Conservation (phyloP, 139 green algal species). For the Micractinium sp. region DNA sequence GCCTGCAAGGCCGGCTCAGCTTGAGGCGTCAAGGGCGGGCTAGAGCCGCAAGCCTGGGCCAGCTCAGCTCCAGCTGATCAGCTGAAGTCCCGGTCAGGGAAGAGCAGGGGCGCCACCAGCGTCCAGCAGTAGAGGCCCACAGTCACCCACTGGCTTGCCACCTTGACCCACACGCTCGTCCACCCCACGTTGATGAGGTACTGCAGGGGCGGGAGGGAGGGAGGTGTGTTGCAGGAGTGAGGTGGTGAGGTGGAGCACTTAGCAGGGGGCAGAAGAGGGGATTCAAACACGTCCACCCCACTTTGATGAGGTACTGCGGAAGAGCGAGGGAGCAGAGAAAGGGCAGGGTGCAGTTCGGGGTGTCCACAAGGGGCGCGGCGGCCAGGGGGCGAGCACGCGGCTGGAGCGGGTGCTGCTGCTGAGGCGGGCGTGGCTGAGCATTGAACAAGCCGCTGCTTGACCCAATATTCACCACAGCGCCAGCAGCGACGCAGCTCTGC, state of each 20-base stretch:
- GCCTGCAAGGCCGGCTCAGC: too few relatives aligned
- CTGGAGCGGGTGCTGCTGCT: background rate
- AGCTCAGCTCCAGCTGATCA: background rate
- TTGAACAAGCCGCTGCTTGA: too few relatives aligned
- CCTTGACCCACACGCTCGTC: slow-evolving; percentile 95
- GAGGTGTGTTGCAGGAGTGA: too few relatives aligned
- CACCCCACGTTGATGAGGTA: slow-evolving; percentile 96
- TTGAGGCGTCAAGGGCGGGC: too few relatives aligned
- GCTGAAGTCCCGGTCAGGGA: slow-evolving; percentile 89
- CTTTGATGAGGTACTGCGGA: slow-evolving; percentile 84
- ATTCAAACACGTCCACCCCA: slow-evolving; percentile 94
- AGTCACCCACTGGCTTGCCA: slow-evolving; percentile 77
- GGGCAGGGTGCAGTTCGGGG: too few relatives aligned
- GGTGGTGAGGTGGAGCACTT: background rate
- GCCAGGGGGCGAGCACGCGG: too few relatives aligned
- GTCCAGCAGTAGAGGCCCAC: slow-evolving; percentile 92
- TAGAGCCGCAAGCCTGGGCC: too few relatives aligned
- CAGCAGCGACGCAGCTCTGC: too few relatives aligned
- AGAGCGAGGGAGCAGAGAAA: background rate
- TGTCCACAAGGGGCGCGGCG: too few relatives aligned
- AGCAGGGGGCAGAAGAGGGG: background rate
- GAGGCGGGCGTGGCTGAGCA: too few relatives aligned
- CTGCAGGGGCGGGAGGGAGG: slow-evolving; percentile 24
- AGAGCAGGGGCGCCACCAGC: slow-evolving; percentile 86
- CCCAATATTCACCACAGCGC: too few relatives aligned